Evolutionary conservation across 176 grass and related monocot genomes (phyloP).

Genomic region (Oryza coarctata): DNA sequence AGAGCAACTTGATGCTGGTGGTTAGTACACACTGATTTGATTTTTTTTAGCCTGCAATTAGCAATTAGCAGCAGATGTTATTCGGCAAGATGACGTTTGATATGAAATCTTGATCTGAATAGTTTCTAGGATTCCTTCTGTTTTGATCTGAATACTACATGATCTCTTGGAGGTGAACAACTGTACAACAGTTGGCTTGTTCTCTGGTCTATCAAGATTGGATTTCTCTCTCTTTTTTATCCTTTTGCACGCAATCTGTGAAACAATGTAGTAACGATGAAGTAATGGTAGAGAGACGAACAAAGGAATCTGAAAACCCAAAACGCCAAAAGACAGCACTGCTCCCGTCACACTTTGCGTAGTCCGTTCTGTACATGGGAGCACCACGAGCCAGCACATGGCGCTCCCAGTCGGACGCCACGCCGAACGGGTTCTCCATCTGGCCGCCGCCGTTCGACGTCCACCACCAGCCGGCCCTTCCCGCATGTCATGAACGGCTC

Average conservation of each 20-base stretch:
- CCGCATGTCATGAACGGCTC: constrained; percentile 62
- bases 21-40: no score
- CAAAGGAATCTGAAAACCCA: neutral
- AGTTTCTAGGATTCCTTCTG: neutral
- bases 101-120: neutral
- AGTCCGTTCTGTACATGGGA: constrained; percentile 83
- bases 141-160: neutral
- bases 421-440: constrained; percentile 78
- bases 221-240: neutral
- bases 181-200: no score
- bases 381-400: constrained; percentile 71
- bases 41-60: neutral
- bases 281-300: neutral
- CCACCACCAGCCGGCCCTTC: constrained; percentile 55
- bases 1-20: neutral
- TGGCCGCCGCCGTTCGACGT: constrained; percentile 24
- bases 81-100: neutral
- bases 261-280: neutral
- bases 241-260: neutral
- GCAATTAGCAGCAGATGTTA: neutral
- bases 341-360: constrained; percentile 46
- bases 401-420: constrained; percentile 73
- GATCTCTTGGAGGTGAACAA: no score
- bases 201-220: neutral
- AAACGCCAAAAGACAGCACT: neutral